Conservation (phyloP, 75 land plant genomes). For the Pinus albicaulis region DNA sequence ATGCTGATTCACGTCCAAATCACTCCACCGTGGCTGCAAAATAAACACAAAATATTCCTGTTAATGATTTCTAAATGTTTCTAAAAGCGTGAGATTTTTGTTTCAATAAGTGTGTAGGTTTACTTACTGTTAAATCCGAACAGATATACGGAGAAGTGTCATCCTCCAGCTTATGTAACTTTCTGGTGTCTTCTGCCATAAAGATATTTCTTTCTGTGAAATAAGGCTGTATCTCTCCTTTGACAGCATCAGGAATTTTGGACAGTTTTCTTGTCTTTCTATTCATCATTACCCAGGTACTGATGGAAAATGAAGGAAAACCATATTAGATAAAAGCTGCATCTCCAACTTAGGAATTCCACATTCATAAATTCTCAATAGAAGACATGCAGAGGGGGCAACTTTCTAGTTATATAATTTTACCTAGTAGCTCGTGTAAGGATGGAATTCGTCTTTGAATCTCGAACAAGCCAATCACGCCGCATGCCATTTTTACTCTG, state of each 20-base stretch:
- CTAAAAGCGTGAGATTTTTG: too few relatives aligned
- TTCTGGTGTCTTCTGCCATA: conserved; percentile 46
- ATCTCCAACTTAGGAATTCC: neutral
- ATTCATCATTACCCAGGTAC: conserved; percentile 95
- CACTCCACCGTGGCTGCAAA: conserved; percentile 80
- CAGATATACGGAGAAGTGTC: conserved; percentile 41
- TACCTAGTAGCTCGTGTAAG: conserved; percentile 82
- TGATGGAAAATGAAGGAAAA: conserved; percentile 19
- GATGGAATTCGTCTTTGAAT: conserved; percentile 51
- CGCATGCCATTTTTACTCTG: conserved; percentile 95
- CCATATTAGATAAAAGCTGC: neutral
- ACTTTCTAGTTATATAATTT: neutral
- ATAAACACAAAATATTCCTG: neutral
- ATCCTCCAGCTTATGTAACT: conserved; percentile 54
- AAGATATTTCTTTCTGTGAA: conserved; percentile 34
- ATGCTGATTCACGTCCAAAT: conserved; percentile 90
- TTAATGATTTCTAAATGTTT: too few relatives aligned
- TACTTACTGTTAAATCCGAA: conserved; percentile 61
- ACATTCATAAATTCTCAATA: neutral
- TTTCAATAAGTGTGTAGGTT: neutral
- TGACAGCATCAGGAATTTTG: conserved; percentile 45
- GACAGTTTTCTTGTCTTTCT: conserved; percentile 50
- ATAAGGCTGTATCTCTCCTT: conserved; percentile 48
- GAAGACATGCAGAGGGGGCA: too few relatives aligned
- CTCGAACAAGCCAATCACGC: conserved; percentile 83